A percentile compares a stretch with the other conserved stretches of the same genome.
phyloP scores from a whole-genome alignment of 139 green algal genomes.

The Tetratostichococcus sp. region DNA sequence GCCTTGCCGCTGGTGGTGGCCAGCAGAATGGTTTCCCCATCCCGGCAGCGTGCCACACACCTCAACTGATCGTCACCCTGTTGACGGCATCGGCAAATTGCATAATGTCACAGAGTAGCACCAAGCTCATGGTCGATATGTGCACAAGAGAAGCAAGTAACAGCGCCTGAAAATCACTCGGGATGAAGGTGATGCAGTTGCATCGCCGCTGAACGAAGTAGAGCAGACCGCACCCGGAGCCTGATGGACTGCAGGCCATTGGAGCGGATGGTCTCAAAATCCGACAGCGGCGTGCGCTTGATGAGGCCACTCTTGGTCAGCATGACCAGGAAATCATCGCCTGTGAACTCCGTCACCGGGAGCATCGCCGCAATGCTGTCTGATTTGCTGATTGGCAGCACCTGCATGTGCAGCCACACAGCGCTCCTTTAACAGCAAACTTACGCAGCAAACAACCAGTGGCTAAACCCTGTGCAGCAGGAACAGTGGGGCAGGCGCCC shows the following conservation, averaged over 20 bases:
- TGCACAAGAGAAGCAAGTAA: not conserved
- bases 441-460: not conserved
- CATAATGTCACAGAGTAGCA: no score
- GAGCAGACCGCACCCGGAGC: conserved; percentile 11
- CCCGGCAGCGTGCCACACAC: conserved; percentile 38
- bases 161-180: no score
- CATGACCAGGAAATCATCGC: conserved; percentile 47
- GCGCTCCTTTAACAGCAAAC: no score
- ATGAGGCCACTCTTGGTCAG: conserved; percentile 54
- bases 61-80: conserved; percentile 38
- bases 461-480: no score
- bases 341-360: conserved; percentile 33
- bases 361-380: conserved; percentile 54
- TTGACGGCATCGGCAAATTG: no score
- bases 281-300: conserved; percentile 55
- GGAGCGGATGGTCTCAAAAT: conserved; percentile 36
- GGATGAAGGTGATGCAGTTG: no score
- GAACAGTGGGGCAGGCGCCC: no score
- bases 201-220: not conserved
- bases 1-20: conserved; percentile 38
- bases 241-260: conserved; percentile 42
- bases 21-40: conserved; percentile 45
- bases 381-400: conserved; percentile 42
- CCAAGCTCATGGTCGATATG: no score
- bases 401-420: conserved; percentile 38